Percentiles rank a stretch among this genome's conserved stretches.
phyloP scores from a whole-genome alignment of 169 alveolate species.

The Plasmodium yoelii region DNA sequence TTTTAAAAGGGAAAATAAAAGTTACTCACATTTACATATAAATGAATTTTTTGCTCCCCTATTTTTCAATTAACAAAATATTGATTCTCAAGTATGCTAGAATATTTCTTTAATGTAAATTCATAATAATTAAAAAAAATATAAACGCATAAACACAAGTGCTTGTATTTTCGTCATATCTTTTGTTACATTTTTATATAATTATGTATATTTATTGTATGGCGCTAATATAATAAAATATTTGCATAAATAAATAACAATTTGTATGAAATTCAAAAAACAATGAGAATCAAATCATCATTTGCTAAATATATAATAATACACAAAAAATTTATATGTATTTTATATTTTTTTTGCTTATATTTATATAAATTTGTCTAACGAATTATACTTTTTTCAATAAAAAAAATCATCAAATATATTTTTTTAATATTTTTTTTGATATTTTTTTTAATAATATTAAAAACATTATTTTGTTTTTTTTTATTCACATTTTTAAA shows the following conservation, averaged over 20 bases:
- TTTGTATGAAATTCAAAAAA: too few species aligned
- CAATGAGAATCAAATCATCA: too few species aligned
- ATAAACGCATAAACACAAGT: neutral
- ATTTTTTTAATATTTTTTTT: too few species aligned
- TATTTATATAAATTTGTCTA: too few species aligned
- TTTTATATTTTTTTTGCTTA: too few species aligned
- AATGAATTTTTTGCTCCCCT: neutral
- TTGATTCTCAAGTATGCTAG: neutral
- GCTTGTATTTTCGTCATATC: neutral
- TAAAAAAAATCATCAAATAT: too few species aligned
- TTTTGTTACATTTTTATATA: neutral
- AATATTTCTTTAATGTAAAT: neutral
- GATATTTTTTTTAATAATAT: too few species aligned
- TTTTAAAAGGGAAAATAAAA: neutral
- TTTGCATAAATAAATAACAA: neutral
- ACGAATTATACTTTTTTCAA: too few species aligned
- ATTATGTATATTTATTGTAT: neutral
- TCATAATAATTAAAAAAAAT: neutral
- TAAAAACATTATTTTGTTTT: too few species aligned
- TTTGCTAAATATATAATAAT: too few species aligned
- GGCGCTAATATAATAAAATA: neutral
- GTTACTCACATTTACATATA: neutral
- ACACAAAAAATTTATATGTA: too few species aligned
- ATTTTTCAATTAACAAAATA: neutral
- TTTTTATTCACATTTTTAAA: too few species aligned